Percentiles rank a stretch among this genome's conserved stretches.
These are phyloP conservation scores for Podospora comata DNA, from an alignment of 495 filamentous ascomycete genomes.

Conservation along the genomic window DNA sequence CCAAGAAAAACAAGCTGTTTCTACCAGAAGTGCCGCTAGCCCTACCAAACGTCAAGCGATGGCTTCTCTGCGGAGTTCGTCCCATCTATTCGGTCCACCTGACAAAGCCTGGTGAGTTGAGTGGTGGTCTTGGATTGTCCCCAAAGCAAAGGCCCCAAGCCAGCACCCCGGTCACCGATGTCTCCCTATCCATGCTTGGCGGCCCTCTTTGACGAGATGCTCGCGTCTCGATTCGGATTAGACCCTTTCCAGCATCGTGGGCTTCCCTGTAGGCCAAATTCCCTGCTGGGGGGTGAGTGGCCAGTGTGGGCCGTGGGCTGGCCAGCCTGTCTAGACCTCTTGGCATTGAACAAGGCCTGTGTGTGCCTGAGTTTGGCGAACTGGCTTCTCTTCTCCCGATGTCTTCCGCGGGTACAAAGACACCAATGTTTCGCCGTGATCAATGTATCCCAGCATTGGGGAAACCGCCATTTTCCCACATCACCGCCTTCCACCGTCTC, in stretches of 20 bases:
- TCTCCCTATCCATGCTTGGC: constrained; percentile 30
- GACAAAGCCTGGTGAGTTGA: not conserved
- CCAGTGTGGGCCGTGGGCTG: not conserved
- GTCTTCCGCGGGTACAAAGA: not conserved
- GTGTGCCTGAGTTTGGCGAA: not conserved
- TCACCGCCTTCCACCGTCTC: not conserved
- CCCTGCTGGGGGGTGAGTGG: not conserved
- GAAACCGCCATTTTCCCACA: not conserved
- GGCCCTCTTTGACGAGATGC: constrained; percentile 14
- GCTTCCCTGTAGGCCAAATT: constrained; percentile 5
- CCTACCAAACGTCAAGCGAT: too few relatives aligned
- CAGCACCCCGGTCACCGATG: constrained; percentile 27
- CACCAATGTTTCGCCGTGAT: not conserved
- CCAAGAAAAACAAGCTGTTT: too few relatives aligned
- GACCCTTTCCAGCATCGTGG: constrained; percentile 25
- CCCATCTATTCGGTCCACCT: not conserved
- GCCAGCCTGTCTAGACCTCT: constrained; percentile 5
- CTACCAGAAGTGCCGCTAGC: too few relatives aligned
- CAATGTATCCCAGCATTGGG: not conserved
- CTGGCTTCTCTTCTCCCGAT: not conserved
- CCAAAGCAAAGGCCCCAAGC: not conserved
- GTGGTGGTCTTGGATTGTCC: not conserved
- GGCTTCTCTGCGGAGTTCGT: not conserved
- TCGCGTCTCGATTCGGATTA: constrained; percentile 27
- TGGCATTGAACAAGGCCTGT: not conserved